These are phyloP conservation scores for Arachis hypogaea DNA, from an alignment of 306 rosid species.

Conservation along the genomic window DNA sequence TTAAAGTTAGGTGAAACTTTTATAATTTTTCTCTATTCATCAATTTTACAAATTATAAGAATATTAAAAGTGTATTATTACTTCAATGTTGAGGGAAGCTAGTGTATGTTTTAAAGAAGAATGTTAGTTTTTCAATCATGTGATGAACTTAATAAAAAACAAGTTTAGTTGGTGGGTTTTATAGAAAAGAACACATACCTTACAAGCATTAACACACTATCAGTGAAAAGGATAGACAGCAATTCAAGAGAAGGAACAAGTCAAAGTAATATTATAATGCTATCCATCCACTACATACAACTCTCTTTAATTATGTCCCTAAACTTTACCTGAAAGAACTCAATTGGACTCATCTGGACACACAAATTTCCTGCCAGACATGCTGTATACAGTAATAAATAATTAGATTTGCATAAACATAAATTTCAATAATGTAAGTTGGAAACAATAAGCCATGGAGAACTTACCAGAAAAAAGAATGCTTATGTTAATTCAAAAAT, in stretches of 20 bases:
- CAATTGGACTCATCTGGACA: background rate
- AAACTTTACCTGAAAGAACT: background rate
- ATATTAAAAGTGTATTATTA: too few species aligned
- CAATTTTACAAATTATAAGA: too few species aligned
- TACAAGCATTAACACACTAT: background rate
- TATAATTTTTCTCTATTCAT: too few species aligned
- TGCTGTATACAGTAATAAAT: background rate
- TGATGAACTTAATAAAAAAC: background rate
- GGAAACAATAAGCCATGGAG: background rate
- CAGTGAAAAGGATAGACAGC: background rate
- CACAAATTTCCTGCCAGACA: background rate
- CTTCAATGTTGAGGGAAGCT: too few species aligned
- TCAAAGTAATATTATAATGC: background rate
- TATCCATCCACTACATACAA: background rate
- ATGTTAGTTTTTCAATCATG: constrained; percentile 1
- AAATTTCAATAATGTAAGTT: background rate
- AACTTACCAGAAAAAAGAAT: background rate
- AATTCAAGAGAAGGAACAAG: constrained; percentile 1
- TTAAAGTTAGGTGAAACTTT: too few species aligned
- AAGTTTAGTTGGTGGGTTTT: background rate
- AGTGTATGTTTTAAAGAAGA: too few species aligned
- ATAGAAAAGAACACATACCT: background rate
- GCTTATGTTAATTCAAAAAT: background rate
- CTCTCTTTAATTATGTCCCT: background rate
- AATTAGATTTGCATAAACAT: background rate